Conservation (phyloP, 1,139 yeast species). For the Scheffersomyces illinoinensis region DNA sequence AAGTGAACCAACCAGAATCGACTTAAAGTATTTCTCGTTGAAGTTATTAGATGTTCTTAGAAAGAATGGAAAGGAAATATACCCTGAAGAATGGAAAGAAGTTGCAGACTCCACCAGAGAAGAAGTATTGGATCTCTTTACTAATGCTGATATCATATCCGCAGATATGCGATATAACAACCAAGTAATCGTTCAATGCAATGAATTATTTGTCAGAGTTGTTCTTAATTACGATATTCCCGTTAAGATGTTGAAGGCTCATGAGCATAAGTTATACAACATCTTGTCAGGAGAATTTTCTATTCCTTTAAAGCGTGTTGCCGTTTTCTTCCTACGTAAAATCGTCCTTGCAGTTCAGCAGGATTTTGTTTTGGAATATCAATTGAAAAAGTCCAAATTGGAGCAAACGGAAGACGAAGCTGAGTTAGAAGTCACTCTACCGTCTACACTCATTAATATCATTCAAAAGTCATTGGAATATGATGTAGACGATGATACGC, state of each 20-base stretch:
- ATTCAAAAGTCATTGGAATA: slow-evolving; percentile 19
- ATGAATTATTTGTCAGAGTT: slow-evolving; percentile 34
- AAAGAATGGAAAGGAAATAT: slow-evolving; percentile 14
- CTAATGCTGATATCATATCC: slow-evolving; percentile 23
- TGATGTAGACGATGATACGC: slow-evolving; percentile 41
- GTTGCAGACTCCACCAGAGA: slow-evolving; percentile 21
- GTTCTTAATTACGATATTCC: slow-evolving; percentile 18
- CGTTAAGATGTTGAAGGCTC: slow-evolving; percentile 13
- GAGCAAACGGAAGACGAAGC: slow-evolving; percentile 15
- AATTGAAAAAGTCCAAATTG: slow-evolving; percentile 40
- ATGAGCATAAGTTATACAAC: slow-evolving; percentile 18
- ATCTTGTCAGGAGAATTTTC: slow-evolving; percentile 24
- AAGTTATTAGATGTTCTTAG: slow-evolving; percentile 38
- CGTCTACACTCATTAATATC: slow-evolving; percentile 31
- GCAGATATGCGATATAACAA: slow-evolving; percentile 15
- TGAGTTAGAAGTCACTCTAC: slow-evolving; percentile 31
- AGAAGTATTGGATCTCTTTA: slow-evolving; percentile 41
- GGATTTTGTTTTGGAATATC: slow-evolving; percentile 61
- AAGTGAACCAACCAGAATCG: slow-evolving; percentile 36
- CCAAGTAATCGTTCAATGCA: slow-evolving; percentile 36
- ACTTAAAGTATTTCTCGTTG: slow-evolving; percentile 50
- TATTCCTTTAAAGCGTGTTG: slow-evolving; percentile 34
- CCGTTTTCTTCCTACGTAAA: slow-evolving; percentile 34
- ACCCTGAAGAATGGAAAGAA: slow-evolving; percentile 33
- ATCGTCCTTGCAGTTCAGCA: slow-evolving; percentile 46